Percentiles rank a stretch among this genome's conserved stretches.
phyloP scores from a whole-genome alignment of 1,139 yeast species.

The Magnusiomyces ingens region DNA sequence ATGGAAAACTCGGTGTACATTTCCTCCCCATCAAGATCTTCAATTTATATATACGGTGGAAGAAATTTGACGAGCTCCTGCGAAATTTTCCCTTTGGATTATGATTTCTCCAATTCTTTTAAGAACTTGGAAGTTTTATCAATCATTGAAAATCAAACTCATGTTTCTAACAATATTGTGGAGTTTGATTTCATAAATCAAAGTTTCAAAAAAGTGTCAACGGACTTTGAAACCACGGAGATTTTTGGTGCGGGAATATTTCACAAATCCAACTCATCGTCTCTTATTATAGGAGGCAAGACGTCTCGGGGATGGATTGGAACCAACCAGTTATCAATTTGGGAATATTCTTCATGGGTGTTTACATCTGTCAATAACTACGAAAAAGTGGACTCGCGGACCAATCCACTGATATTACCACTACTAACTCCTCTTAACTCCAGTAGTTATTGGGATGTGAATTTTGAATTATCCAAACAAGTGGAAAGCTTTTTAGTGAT shows the following conservation, averaged over 20 bases:
- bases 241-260: slow-evolving; percentile 41
- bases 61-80: neutral
- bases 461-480: neutral
- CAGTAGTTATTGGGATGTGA: no score
- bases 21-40: slow-evolving; percentile 34
- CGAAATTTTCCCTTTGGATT: no score
- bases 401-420: slow-evolving; percentile 44
- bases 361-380: slow-evolving; percentile 35
- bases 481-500: slow-evolving; percentile 26
- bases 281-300: slow-evolving; percentile 47
- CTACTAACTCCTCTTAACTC: neutral
- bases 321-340: slow-evolving; percentile 53
- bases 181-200: slow-evolving; percentile 31
- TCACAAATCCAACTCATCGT: slow-evolving; percentile 13
- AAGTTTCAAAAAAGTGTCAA: slow-evolving; percentile 29
- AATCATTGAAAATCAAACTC: slow-evolving; percentile 8
- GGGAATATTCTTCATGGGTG: slow-evolving; percentile 57
- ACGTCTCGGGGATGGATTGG: slow-evolving; percentile 52
- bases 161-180: slow-evolving; percentile 37
- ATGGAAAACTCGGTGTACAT: slow-evolving; percentile 34
- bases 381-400: slow-evolving; percentile 41
- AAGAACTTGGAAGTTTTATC: no score
- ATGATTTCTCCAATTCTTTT: no score
- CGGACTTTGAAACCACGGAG: slow-evolving; percentile 41
- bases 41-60: slow-evolving; percentile 49